Evolutionary conservation across 2,329 filamentous ascomycete genomes (phyloP), one percentile per base, ranked within the genome.

Genomic region (Pseudogymnoascus sp.): DNA sequence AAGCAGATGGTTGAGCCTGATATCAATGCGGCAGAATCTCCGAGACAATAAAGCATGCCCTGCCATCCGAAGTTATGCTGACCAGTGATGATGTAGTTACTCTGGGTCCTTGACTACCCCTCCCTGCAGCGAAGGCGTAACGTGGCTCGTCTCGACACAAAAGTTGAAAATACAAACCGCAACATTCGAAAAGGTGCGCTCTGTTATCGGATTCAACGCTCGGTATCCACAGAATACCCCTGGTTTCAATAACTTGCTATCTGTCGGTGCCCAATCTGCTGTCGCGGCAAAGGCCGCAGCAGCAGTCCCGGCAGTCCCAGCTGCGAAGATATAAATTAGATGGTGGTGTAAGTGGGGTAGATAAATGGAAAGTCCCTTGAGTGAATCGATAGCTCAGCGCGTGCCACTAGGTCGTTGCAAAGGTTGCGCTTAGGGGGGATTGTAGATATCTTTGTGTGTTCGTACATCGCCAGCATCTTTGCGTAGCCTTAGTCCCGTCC

Each of bases 31-130:
- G 11, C 21, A 25, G 14, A 23, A 28, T 50, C 23, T 23, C 23
- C 11, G 14, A 50, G 14, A 53, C 34, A 34, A 36, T 14, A 12
- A 36, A 56, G 10, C n/a, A 56, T 34, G 10, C 11, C 10, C 28
- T 56, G 5, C 25, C 16, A 2, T 36, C 50, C 5, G 28, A 56
- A 36, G 28, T 21, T 56, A 34, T 56, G 28, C 77, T 37, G 36
- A 31, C 60, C 66, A 21, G 46, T 42, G 5, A 61, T 28, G n/a
- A 60, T 67, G 50, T 36, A 68, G 78, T 64, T 88, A 87, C 75
- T 72, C 73, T 11, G 85, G 85, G 18, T 85, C 82, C 16, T 76
- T 88, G 56, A 88, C 85, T 42, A 87, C 84, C 0, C 85, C 85
- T 18, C 85, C 85, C 3, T 87, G 85, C 74, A 77, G 77, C 14